phyloP scores from a whole-genome alignment of 2,329 filamentous ascomycete genomes.

The Cladosporium sp. region DNA sequence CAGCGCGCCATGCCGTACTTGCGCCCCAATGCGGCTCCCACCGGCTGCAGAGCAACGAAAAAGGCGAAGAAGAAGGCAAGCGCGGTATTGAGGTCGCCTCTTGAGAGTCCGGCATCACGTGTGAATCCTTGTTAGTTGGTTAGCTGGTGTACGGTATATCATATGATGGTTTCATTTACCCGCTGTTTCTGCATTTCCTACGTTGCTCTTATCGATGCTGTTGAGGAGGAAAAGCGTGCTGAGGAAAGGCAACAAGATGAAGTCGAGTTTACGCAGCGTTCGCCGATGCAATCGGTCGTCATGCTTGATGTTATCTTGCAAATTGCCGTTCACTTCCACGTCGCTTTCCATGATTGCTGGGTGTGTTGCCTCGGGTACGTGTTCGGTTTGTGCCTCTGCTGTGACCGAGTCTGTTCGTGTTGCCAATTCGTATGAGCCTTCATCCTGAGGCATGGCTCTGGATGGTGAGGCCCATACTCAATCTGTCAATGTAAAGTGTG shows the following conservation, averaged over 20 bases:
- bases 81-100: constrained; percentile 52
- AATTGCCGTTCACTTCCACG: neutral
- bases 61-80: constrained; percentile 55
- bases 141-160: neutral
- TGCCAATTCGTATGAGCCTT: constrained; percentile 6
- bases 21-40: constrained; percentile 53
- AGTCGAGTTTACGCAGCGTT: constrained; percentile 47
- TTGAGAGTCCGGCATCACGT: constrained; percentile 47
- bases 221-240: constrained; percentile 50
- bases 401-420: neutral
- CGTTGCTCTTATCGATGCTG: constrained; percentile 49
- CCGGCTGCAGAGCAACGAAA: constrained; percentile 55
- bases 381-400: neutral
- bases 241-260: constrained; percentile 47
- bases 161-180: constrained; percentile 19
- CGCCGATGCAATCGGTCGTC: constrained; percentile 23
- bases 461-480: neutral
- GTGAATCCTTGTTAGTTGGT: constrained; percentile 44
- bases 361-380: neutral
- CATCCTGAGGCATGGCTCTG: constrained; percentile 7
- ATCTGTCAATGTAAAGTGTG: neutral
- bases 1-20: constrained; percentile 52
- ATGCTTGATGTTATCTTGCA: neutral
- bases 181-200: constrained; percentile 53
- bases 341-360: neutral